Conservation (phyloP, 305 asterid species). For the Fraxinus xanthoxyloides region DNA sequence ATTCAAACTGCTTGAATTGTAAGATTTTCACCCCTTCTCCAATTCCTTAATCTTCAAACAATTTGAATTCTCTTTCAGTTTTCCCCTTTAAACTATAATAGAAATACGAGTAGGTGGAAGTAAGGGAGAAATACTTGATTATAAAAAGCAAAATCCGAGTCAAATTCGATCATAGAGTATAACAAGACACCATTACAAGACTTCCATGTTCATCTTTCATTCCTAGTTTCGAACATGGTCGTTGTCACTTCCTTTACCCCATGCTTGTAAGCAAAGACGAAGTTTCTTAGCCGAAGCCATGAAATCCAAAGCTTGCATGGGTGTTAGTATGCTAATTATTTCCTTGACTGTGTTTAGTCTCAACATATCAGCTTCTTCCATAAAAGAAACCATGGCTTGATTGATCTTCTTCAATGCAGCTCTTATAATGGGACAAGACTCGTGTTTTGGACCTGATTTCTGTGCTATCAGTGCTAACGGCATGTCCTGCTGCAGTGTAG, state of each 20-base stretch:
- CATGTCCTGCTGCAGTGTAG: slow-evolving; percentile 33
- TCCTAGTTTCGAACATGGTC: slow-evolving; percentile 12
- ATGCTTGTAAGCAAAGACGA: slow-evolving; percentile 27
- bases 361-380: slow-evolving; percentile 34
- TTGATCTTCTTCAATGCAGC: slow-evolving; percentile 20
- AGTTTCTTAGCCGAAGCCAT: slow-evolving; percentile 33
- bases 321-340: slow-evolving; percentile 22
- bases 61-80: not conserved
- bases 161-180: not conserved
- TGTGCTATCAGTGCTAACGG: slow-evolving; percentile 25
- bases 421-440: slow-evolving; percentile 8
- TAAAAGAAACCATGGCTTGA: slow-evolving; percentile 1
- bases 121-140: not conserved
- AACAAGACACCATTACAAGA: not conserved
- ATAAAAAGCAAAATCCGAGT: not conserved
- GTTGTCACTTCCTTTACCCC: slow-evolving; percentile 30
- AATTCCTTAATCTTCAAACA: not conserved
- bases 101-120: not conserved
- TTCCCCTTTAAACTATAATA: not conserved
- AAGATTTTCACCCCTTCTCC: not conserved
- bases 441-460: not conserved
- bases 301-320: slow-evolving; percentile 30
- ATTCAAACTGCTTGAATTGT: slow-evolving; percentile 1
- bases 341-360: slow-evolving; percentile 27
- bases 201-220: not conserved